A percentile compares a stretch with the other conserved stretches of the same genome.
These are phyloP conservation scores for Komagataella populi DNA, from an alignment of 805 yeast genomes.

Conservation along the genomic window DNA sequence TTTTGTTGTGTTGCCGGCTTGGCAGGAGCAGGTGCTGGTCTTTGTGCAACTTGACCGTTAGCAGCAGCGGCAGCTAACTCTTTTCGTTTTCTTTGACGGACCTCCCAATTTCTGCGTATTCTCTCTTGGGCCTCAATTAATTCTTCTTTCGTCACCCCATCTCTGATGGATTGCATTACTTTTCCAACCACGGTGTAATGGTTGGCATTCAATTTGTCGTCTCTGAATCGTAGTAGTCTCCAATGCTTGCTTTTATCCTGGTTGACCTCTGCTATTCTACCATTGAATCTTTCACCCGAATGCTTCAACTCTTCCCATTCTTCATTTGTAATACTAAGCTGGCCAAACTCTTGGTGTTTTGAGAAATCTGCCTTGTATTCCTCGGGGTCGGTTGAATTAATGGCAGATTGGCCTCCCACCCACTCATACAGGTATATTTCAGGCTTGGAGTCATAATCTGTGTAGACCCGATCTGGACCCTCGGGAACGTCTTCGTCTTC, in stretches of 20 bases:
- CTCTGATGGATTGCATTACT: conserved; percentile 73
- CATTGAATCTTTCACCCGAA: conserved; percentile 72
- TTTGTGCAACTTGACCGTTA: conserved; percentile 2
- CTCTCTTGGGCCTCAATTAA: conserved; percentile 40
- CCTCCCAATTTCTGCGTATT: conserved; percentile 51
- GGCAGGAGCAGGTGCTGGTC: not conserved
- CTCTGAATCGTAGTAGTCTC: conserved; percentile 81
- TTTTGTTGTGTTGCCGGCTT: not conserved
- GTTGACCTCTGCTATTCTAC: conserved; percentile 77
- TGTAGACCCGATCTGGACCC: conserved; percentile 56
- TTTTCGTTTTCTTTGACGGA: conserved; percentile 30
- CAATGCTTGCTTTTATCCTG: conserved; percentile 55
- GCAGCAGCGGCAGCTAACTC: conserved; percentile 8
- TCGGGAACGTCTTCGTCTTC: conserved; percentile 54
- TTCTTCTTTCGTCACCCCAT: conserved; percentile 74
- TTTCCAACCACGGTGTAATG: conserved; percentile 71
- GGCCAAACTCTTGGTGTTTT: conserved; percentile 53
- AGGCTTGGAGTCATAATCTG: conserved; percentile 76
- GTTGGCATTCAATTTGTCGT: conserved; percentile 85
- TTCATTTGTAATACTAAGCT: conserved; percentile 44
- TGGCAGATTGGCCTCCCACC: conserved; percentile 37
- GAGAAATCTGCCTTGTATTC: conserved; percentile 18
- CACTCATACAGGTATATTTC: conserved; percentile 55
- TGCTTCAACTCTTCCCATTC: conserved; percentile 73
- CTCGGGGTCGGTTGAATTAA: conserved; percentile 8